Evolutionary conservation across 2,329 filamentous ascomycete species (phyloP).

Genomic region (Xylaria sp.): DNA sequence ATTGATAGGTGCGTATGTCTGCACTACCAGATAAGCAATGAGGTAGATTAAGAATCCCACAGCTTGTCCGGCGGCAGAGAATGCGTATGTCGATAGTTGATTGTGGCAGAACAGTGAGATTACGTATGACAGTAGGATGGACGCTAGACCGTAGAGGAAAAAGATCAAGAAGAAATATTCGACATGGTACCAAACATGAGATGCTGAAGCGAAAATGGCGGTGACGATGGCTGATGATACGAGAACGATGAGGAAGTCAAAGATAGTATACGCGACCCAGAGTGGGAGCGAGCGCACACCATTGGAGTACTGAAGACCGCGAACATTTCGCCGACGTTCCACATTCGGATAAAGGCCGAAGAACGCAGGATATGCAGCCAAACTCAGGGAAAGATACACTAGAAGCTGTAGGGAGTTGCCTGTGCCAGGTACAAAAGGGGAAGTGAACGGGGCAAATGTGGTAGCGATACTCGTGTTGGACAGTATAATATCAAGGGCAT

Average conservation of each 20-base stretch:
- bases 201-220: conserved; percentile 73
- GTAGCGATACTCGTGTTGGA: conserved; percentile 75
- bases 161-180: conserved; percentile 86
- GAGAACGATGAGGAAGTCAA: conserved; percentile 82
- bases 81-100: conserved; percentile 85
- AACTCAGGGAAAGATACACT: conserved; percentile 82
- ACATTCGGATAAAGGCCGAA: conserved; percentile 90
- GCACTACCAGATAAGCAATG: conserved; percentile 74
- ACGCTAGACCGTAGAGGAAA: conserved; percentile 81
- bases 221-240: conserved; percentile 72
- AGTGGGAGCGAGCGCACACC: conserved; percentile 83
- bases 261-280: conserved; percentile 83
- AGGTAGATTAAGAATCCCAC: conserved; percentile 77
- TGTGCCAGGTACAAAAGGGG: conserved; percentile 73
- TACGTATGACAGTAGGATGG: conserved; percentile 80
- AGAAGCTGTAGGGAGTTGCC: conserved; percentile 82
- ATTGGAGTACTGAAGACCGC: conserved; percentile 90
- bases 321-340: conserved; percentile 80
- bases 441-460: conserved; percentile 78
- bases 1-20: conserved; percentile 78
- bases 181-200: conserved; percentile 77
- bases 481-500: conserved; percentile 72
- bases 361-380: conserved; percentile 83
- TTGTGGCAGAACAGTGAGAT: conserved; percentile 82
- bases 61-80: conserved; percentile 80